Percentiles rank a stretch among this genome's conserved stretches.
Evolutionary conservation across 2,329 filamentous ascomycete genomes (phyloP).

Genomic region (Gyromitra esculenta): DNA sequence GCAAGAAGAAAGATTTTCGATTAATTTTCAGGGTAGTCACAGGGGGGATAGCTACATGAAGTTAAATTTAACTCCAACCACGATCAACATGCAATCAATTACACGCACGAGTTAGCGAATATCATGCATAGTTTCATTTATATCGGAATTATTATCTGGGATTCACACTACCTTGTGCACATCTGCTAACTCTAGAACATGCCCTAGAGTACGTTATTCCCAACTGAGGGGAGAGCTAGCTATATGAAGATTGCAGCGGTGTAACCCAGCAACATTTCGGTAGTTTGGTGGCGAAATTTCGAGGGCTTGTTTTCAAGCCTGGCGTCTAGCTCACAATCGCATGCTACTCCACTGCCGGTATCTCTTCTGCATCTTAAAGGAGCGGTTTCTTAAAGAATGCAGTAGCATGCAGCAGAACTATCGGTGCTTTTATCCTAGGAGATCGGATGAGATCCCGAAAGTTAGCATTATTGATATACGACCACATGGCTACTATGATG

Average conservation of each 20-base stretch:
- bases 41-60: constrained; percentile 6
- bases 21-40: too few species aligned
- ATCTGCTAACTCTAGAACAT: constrained; percentile 37
- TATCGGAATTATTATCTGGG: constrained; percentile 7
- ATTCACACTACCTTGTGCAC: constrained; percentile 20
- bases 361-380: neutral
- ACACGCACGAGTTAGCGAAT: constrained; percentile 1
- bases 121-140: constrained; percentile 7
- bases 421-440: neutral
- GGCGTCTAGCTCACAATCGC: neutral
- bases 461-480: neutral
- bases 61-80: constrained; percentile 19
- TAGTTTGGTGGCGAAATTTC: neutral
- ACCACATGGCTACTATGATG: neutral
- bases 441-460: neutral
- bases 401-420: neutral
- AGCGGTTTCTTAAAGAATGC: neutral
- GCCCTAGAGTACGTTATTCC: neutral
- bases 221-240: neutral
- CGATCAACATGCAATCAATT: neutral
- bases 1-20: neutral
- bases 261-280: neutral
- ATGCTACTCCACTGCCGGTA: neutral
- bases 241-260: constrained; percentile 6
- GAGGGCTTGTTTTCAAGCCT: neutral